These are phyloP conservation scores for Vigna nakashimae DNA, from an alignment of 306 rosid genomes.

Conservation along the genomic window DNA sequence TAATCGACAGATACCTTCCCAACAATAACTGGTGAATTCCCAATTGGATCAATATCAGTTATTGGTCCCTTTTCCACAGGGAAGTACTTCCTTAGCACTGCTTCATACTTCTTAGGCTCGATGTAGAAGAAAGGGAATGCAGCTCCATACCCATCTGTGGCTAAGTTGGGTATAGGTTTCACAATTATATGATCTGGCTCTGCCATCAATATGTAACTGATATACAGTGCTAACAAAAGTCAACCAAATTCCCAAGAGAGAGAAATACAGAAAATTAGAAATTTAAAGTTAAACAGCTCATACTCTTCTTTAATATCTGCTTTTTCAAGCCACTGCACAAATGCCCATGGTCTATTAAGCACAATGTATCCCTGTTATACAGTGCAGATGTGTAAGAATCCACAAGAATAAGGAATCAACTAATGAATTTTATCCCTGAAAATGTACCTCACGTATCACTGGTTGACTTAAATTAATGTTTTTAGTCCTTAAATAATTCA, in stretches of 20 bases:
- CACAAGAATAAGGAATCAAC: slow-evolving; percentile 11
- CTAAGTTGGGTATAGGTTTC: slow-evolving; percentile 95
- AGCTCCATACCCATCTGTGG: slow-evolving; percentile 81
- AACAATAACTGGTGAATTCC: slow-evolving; percentile 97
- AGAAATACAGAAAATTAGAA: background rate
- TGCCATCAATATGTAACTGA: slow-evolving; percentile 92
- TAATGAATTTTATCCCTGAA: slow-evolving; percentile 11
- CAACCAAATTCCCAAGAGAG: slow-evolving; percentile 33
- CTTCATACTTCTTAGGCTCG: slow-evolving; percentile 86
- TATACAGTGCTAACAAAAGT: slow-evolving; percentile 25
- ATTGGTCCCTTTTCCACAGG: slow-evolving; percentile 83
- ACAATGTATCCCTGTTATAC: slow-evolving; percentile 91
- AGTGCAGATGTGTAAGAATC: slow-evolving; percentile 5
- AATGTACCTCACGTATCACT: background rate
- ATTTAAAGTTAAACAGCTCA: slow-evolving; percentile 40
- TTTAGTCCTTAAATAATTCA: slow-evolving; percentile 5
- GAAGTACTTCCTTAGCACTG: slow-evolving; percentile 77
- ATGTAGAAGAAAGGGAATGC: slow-evolving; percentile 99
- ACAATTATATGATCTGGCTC: slow-evolving; percentile 97
- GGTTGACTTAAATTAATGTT: background rate
- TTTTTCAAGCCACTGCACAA: slow-evolving; percentile 96
- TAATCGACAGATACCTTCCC: slow-evolving; percentile 68
- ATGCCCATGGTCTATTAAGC: slow-evolving; percentile 99
- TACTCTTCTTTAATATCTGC: slow-evolving; percentile 98
- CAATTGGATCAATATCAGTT: slow-evolving; percentile 89